These are phyloP conservation scores for Liquidambar formosana DNA, from an alignment of 164 flowering plant genomes.

Conservation along the genomic window DNA sequence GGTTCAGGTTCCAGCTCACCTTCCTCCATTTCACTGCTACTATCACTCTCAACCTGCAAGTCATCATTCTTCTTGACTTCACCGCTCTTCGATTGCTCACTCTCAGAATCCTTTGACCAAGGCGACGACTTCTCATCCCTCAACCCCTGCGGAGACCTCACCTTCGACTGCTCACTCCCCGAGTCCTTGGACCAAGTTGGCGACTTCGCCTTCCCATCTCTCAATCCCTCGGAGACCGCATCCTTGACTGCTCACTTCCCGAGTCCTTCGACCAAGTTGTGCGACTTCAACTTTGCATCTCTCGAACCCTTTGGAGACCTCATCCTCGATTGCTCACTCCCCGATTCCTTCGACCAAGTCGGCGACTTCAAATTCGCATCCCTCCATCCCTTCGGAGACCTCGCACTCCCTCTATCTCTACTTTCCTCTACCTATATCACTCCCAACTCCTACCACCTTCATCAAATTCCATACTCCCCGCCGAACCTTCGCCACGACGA, in stretches of 20 bases:
- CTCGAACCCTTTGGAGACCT: slow-evolving; percentile 14
- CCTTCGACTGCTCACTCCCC: slow-evolving; percentile 7
- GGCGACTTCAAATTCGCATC: slow-evolving; percentile 15
- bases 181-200: slow-evolving; percentile 10
- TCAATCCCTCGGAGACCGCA: slow-evolving; percentile 13
- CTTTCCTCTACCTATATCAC: slow-evolving; percentile 38
- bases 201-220: slow-evolving; percentile 19
- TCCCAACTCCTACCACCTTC: slow-evolving; percentile 37
- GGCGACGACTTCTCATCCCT: slow-evolving; percentile 35
- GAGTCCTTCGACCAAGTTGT: slow-evolving; percentile 13
- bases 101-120: slow-evolving; percentile 37
- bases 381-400: slow-evolving; percentile 33
- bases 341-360: slow-evolving; percentile 8
- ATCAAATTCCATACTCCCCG: slow-evolving; percentile 41
- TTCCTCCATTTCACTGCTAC: slow-evolving; percentile 82
- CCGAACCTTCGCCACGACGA: slow-evolving; percentile 71
- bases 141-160: slow-evolving; percentile 25
- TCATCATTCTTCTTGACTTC: slow-evolving; percentile 62
- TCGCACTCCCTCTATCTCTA: slow-evolving; percentile 34
- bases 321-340: slow-evolving; percentile 12
- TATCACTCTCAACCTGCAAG: slow-evolving; percentile 39
- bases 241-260: slow-evolving; percentile 12
- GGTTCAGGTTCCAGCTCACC: slow-evolving; percentile 78
- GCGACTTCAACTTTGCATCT: slow-evolving; percentile 20
- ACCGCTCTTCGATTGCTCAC: slow-evolving; percentile 68